Conservation (phyloP, 225 moss, liverwort and hornwort genomes). For the Polytrichum commune region DNA sequence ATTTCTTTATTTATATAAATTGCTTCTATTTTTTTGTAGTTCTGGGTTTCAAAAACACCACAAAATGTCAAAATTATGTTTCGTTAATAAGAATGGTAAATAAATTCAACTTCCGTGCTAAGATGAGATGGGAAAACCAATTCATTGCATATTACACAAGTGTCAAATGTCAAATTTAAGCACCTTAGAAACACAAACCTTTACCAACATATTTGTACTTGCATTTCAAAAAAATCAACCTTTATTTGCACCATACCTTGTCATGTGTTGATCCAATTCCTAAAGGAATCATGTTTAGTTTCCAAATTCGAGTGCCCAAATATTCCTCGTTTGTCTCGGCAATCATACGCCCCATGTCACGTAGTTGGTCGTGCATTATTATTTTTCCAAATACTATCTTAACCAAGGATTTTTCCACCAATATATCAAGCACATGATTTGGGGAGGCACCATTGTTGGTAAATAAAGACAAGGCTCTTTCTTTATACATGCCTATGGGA, state of each 20-base stretch:
- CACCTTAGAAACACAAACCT: too few relatives aligned
- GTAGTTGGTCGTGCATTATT: background rate
- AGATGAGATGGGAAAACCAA: too few relatives aligned
- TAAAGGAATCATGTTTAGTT: background rate
- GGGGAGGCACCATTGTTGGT: background rate
- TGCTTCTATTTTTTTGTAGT: too few relatives aligned
- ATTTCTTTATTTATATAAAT: too few relatives aligned
- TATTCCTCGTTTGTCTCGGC: background rate
- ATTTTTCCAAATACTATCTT: background rate
- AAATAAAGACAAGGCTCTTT: background rate
- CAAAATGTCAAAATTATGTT: too few relatives aligned
- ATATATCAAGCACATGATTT: background rate
- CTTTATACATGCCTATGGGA: background rate
- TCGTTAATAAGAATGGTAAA: too few relatives aligned
- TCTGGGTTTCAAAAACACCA: too few relatives aligned
- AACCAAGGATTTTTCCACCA: background rate
- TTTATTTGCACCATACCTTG: background rate
- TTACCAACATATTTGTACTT: too few relatives aligned
- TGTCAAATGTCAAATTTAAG: too few relatives aligned
- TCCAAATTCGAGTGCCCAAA: background rate
- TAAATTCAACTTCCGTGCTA: fast-evolving
- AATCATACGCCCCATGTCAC: background rate
- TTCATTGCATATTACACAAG: too few relatives aligned
- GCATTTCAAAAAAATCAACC: too few relatives aligned
- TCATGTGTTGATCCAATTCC: background rate